Evolutionary conservation across 371 early-diverging fungal species (phyloP).

Genomic region (Rhizomucor pusillus): DNA sequence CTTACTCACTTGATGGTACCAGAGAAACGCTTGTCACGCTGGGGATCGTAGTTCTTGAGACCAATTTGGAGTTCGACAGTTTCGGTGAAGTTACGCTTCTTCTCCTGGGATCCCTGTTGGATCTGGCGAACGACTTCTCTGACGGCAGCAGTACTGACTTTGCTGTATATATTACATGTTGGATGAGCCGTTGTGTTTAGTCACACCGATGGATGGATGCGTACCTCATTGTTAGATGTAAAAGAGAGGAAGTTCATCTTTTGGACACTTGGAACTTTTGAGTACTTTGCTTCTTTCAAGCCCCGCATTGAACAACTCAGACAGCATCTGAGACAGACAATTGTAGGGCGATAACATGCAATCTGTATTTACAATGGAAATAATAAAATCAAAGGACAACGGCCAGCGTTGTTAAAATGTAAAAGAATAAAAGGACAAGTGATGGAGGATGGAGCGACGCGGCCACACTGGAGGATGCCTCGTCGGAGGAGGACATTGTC

Average conservation of each 20-base stretch:
- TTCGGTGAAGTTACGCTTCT: conserved; percentile 92
- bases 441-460: no score
- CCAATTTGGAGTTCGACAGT: conserved; percentile 98
- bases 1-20: conserved; percentile 81
- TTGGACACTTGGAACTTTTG: no score
- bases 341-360: no score
- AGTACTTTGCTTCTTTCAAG: no score
- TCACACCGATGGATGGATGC: conserved; percentile 10
- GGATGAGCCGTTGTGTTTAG: not conserved
- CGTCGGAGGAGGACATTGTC: conserved; percentile 1
- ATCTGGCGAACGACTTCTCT: conserved; percentile 76
- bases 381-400: no score
- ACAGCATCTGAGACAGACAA: no score
- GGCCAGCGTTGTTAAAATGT: no score
- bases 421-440: no score
- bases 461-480: no score
- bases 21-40: conserved; percentile 99
- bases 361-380: no score
- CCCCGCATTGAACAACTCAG: no score
- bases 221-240: not conserved
- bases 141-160: conserved; percentile 87
- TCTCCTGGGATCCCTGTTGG: conserved; percentile 76
- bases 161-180: conserved; percentile 45
- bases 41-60: conserved; percentile 99
- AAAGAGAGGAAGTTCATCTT: not conserved